Percentiles rank a stretch among this genome's conserved stretches.
phyloP scores from a whole-genome alignment of 176 grass and related monocot species.

The Areca catechu region DNA sequence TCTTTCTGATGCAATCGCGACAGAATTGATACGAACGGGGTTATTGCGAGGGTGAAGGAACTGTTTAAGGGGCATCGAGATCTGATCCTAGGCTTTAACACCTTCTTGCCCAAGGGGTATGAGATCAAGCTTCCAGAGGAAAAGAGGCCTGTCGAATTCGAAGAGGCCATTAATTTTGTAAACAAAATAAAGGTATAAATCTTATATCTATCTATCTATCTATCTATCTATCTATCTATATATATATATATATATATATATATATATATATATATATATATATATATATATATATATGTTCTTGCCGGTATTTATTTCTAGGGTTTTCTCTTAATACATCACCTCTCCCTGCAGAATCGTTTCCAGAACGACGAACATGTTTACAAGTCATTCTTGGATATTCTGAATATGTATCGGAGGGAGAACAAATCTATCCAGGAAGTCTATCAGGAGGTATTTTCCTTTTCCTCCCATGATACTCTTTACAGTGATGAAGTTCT shows the following conservation, averaged over 20 bases:
- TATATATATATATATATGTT: too few relatives aligned
- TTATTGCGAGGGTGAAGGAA: slow-evolving; percentile 20
- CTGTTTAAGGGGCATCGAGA: slow-evolving; percentile 36
- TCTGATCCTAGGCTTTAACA: slow-evolving; percentile 41
- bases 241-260: too few relatives aligned
- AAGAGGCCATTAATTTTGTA: slow-evolving; percentile 31
- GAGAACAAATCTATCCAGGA: slow-evolving; percentile 26
- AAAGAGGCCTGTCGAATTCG: slow-evolving; percentile 22
- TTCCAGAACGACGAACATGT: slow-evolving; percentile 22
- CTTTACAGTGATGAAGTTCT: neutral
- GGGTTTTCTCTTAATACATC: neutral
- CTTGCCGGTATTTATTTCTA: too few relatives aligned
- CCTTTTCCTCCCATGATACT: neutral
- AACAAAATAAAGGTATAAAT: slow-evolving; percentile 31
- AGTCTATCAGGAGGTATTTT: slow-evolving; percentile 33
- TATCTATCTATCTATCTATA: too few relatives aligned
- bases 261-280: too few relatives aligned
- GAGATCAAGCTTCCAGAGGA: slow-evolving; percentile 24
- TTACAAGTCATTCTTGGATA: slow-evolving; percentile 28
- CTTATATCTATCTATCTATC: too few relatives aligned
- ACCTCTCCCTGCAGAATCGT: slow-evolving; percentile 23
- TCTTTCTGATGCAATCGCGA: too few relatives aligned
- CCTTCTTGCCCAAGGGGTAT: slow-evolving; percentile 36
- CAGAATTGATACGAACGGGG: slow-evolving; percentile 34
- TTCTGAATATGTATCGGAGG: slow-evolving; percentile 33